Base-by-base conservation (phyloP, 73 alveolate species). In the Urostyla sp. region DNA sequence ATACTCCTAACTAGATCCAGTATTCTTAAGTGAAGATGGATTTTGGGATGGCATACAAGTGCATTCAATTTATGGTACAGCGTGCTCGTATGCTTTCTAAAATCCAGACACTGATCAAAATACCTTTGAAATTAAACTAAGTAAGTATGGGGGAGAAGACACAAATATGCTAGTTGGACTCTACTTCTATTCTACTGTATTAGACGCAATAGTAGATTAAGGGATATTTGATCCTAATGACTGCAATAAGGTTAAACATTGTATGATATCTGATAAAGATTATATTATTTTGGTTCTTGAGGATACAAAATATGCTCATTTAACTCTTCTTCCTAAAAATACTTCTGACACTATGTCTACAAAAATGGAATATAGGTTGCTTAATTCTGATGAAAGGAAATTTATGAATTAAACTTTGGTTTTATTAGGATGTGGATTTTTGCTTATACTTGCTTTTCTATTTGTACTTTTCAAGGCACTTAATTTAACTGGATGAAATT, bases 391-490 rank as follows among this genome's bases (percentile, higher is more conserved):
- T 28, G 76, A 59, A 59, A 18, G 37, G 30, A 34, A 59, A 40
- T 59, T 59, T 59, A 59, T 59, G 76, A 21, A n/a, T 5, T 13
- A 59, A 27, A 59, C 76, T 31, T 31, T 59, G 30, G 24, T 36
- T 3, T 27, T 59, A 34, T 35, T 59, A 55, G 76, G 76, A 13
- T 15, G 32, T 3, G 76, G 76, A 59, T 59, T 59, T 59, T 34
- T 59, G 6, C 34, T 59, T 8, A 59, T 59, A 3, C 32, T 59
- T 11, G 20, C 30, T 3, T 55, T 59, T 6, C 30, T 59, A 8
- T 7, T 59, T 34, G 76, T 59, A 34, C 34, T 59, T 10, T 59
- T 59, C 27, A 59, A 59, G 20, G 76, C 76, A n/a, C 76, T 59
- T 4, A 59, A 36, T 34, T 20, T 59, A 10, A 32, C 56, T 5